A percentile compares a stretch with the other conserved stretches of the same genome.
phyloP scores from a whole-genome alignment of 2,329 filamentous ascomycete species.

The Arthroderma sp. region DNA sequence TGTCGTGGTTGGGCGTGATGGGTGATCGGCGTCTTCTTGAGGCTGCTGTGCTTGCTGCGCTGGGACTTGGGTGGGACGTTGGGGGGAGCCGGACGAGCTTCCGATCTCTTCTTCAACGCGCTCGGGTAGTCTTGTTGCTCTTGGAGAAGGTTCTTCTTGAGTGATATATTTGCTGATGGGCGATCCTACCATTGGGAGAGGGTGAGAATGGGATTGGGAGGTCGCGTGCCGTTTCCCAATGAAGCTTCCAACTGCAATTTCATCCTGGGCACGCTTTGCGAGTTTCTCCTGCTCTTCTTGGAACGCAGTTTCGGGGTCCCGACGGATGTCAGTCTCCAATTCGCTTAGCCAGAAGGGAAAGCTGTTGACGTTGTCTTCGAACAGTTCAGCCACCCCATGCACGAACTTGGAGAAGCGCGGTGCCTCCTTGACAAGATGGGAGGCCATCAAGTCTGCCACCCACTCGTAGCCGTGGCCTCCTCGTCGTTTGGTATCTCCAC shows the following conservation, averaged over 20 bases:
- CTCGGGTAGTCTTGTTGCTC: too few relatives aligned
- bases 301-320: slow-evolving; percentile 80
- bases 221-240: slow-evolving; percentile 42
- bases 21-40: slow-evolving; percentile 10
- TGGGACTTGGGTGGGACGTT: slow-evolving; percentile 4
- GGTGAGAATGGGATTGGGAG: slow-evolving; percentile 10
- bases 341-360: slow-evolving; percentile 93
- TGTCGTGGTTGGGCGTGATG: slow-evolving; percentile 14
- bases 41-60: slow-evolving; percentile 7
- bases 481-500: slow-evolving; percentile 39
- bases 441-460: slow-evolving; percentile 83
- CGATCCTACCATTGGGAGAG: slow-evolving; percentile 20
- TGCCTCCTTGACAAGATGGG: slow-evolving; percentile 78
- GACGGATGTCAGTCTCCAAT: slow-evolving; percentile 83
- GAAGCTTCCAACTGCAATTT: slow-evolving; percentile 78
- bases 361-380: slow-evolving; percentile 91
- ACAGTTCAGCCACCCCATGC: slow-evolving; percentile 79
- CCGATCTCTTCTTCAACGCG: too few relatives aligned
- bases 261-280: slow-evolving; percentile 69
- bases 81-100: slow-evolving; percentile 3
- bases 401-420: slow-evolving; percentile 95
- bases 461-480: slow-evolving; percentile 60
- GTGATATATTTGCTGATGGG: slow-evolving; percentile 19
- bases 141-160: slow-evolving; percentile 7
- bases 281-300: slow-evolving; percentile 79